phyloP scores from a whole-genome alignment of 352 stramenopile genomes.

The Phytophthora foliorum region DNA sequence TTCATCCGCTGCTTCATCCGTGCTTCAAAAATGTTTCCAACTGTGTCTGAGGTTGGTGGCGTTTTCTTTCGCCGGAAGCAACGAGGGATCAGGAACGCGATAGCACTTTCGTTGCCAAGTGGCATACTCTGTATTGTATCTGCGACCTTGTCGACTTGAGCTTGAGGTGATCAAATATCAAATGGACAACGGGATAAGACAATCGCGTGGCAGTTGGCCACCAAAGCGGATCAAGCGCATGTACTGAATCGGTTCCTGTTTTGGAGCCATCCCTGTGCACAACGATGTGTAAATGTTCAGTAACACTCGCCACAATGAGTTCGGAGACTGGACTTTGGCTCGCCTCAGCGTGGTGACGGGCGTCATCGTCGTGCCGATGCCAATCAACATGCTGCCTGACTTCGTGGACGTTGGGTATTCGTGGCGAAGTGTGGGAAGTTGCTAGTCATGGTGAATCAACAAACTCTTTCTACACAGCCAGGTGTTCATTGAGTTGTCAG shows the following conservation, averaged over 20 bases:
- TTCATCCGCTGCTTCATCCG: constrained; percentile 25
- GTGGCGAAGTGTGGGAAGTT: background rate
- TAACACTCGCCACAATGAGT: constrained; percentile 19
- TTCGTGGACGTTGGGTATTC: background rate
- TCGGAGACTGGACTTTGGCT: constrained; percentile 13
- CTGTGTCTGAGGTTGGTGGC: background rate
- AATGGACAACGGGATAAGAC: constrained; percentile 19
- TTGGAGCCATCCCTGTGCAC: constrained; percentile 8
- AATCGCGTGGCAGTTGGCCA: too few species aligned
- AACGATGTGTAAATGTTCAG: constrained; percentile 28
- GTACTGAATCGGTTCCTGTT: constrained; percentile 13
- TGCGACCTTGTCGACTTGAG: constrained; percentile 16
- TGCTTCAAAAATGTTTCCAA: constrained; percentile 25
- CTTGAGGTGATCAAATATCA: constrained; percentile 4
- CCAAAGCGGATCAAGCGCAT: too few species aligned
- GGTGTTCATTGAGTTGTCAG: background rate
- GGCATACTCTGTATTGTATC: constrained; percentile 8
- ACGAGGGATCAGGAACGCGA: constrained; percentile 18
- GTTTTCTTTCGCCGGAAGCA: constrained; percentile 24
- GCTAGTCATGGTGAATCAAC: background rate
- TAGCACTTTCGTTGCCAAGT: background rate
- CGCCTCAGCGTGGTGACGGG: constrained; percentile 2
- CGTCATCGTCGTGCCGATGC: background rate
- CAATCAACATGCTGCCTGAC: background rate
- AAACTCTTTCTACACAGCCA: background rate